Evolutionary conservation across 2,329 filamentous ascomycete species (phyloP).

Genomic region (Dothistroma septosporum): DNA sequence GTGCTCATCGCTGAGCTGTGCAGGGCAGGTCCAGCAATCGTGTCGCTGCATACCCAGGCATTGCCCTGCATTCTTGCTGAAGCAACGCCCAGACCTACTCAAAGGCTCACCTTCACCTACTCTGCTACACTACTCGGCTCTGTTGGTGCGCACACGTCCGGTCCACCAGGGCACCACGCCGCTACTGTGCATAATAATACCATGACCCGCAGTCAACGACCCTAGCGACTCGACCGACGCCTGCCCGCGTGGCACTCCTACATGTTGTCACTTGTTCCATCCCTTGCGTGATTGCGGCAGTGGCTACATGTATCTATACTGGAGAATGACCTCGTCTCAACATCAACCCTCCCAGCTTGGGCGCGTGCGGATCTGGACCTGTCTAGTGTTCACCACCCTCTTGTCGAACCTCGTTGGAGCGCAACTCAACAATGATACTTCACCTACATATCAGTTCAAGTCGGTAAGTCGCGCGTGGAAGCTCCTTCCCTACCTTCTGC

Average conservation of each 20-base stretch:
- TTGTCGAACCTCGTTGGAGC: constrained; percentile 13
- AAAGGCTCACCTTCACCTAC: background rate
- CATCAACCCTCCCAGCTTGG: background rate
- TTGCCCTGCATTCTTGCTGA: background rate
- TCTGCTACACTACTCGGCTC: background rate
- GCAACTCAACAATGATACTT: constrained; percentile 34
- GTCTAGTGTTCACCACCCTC: constrained; percentile 7
- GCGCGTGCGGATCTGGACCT: background rate
- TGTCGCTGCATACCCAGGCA: background rate
- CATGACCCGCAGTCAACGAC: constrained; percentile 10
- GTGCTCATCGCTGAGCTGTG: background rate
- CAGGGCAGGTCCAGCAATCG: background rate
- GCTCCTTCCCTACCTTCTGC: constrained; percentile 6
- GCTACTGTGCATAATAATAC: constrained; percentile 1
- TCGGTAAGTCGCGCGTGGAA: constrained; percentile 27
- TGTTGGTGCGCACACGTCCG: background rate
- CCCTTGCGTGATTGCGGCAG: constrained; percentile 15
- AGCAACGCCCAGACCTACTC: background rate
- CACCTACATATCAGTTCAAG: constrained; percentile 36
- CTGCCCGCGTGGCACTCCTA: constrained; percentile 11
- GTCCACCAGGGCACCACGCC: background rate
- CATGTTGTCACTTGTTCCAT: constrained; percentile 11
- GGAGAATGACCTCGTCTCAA: background rate
- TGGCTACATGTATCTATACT: background rate
- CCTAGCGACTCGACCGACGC: constrained; percentile 1